A percentile compares a stretch with the other conserved stretches of the same genome.
Conservation (phyloP, 352 stramenopile genomes). For the Globisporangium parvum region DNA sequence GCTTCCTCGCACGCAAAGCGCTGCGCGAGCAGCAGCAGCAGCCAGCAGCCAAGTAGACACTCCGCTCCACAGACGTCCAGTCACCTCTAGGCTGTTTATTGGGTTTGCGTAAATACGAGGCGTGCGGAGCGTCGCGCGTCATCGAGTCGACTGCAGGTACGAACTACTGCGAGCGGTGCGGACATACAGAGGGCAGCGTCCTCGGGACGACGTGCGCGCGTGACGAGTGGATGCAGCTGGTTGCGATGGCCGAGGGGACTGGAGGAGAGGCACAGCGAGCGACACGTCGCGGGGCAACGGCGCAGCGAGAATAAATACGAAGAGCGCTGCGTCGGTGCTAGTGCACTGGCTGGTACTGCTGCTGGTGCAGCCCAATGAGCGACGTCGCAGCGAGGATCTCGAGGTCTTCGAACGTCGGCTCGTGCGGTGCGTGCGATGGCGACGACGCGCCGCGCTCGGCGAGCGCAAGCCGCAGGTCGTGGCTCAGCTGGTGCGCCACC, state of each 20-base stretch:
- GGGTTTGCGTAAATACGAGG: too few species aligned
- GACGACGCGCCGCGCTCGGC: slow-evolving; percentile 10
- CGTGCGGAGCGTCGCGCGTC: too few species aligned
- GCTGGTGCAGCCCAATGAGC: slow-evolving; percentile 63
- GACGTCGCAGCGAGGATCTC: slow-evolving; percentile 75
- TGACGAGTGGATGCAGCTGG: too few species aligned
- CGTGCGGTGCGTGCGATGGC: background rate
- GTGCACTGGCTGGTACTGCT: slow-evolving; percentile 71
- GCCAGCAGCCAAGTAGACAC: background rate
- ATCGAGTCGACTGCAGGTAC: too few species aligned
- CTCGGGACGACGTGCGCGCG: too few species aligned
- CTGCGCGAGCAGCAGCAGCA: slow-evolving; percentile 20
- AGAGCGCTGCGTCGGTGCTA: slow-evolving; percentile 17
- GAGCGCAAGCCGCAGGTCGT: slow-evolving; percentile 30
- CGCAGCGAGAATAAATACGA: background rate
- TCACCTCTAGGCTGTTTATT: too few species aligned
- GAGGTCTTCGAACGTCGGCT: slow-evolving; percentile 49
- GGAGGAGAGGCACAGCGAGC: too few species aligned
- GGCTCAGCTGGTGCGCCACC: slow-evolving; percentile 26
- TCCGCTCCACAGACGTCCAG: too few species aligned
- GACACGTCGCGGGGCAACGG: too few species aligned
- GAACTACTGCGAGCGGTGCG: too few species aligned
- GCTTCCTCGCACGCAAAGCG: slow-evolving; percentile 84
- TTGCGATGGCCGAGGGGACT: too few species aligned
- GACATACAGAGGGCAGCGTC: too few species aligned